Evolutionary conservation across 768 basidiomycete species (phyloP), one percentile per base, ranked within the genome.

Genomic region (Rhodosporidiobolus odoratus): DNA sequence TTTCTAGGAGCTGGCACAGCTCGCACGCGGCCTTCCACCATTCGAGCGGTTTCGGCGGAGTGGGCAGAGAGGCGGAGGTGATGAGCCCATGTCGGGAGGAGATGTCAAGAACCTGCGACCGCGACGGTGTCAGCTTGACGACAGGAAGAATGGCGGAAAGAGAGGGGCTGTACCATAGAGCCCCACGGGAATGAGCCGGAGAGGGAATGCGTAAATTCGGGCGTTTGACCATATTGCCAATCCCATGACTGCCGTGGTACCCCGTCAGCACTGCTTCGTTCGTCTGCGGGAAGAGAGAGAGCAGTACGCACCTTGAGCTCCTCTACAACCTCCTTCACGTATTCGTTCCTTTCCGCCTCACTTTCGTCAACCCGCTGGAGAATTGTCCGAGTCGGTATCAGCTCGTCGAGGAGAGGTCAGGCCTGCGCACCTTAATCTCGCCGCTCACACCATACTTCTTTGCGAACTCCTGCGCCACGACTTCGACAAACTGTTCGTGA

Each of bases 161-260:
- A 32, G 59, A 27, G 30, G 7, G n/a, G 23, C n/a, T 27, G 47
- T 2, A 60, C 57, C 16, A 59, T 38, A 3, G 13, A 19, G 30
- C 43, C 67, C 21, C 52, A 69, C 25, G 52, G 37, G 76, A 85
- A 82, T 25, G 72, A 64, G 8, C 77, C 78, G 38, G 78, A 57
- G 10, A 86, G 50, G 4, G 81, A 82, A 76, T 91, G 89, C 12
- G 86, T 88, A 78, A 99, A 98, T 77, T 95, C 90, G 50, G 94
- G 93, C 0, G 94, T 95, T 77, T 94, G 90, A 0, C 94, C 95
- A 76, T 87, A 96, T 21, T 85, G 82, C 92, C 94, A 98, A 30
- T 91, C 85, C 96, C 96, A 97, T 41, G 84, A 87, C 93, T 94
- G 75, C 45, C 60, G 19, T n/a, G 19, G 30, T 37, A 41, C n/a